phyloP scores from a whole-genome alignment of 1,284 basidiomycete genomes.

The Ceratobasidium theobromae region DNA sequence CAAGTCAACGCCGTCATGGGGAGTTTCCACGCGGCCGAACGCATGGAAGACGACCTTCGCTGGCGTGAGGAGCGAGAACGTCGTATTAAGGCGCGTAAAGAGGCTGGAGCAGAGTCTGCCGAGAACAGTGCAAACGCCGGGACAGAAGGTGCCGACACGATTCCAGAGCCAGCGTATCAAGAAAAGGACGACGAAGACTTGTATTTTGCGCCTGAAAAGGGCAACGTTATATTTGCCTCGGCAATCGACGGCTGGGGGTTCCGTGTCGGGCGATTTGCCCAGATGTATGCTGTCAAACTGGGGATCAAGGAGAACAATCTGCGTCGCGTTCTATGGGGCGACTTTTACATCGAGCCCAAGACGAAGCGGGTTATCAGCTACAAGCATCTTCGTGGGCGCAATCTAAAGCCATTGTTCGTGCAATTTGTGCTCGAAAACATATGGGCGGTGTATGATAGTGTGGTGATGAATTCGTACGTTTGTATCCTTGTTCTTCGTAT shows the following conservation, averaged over 20 bases:
- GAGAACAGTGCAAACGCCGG: constrained; percentile 48
- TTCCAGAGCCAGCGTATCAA: constrained; percentile 56
- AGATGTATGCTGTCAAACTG: constrained; percentile 89
- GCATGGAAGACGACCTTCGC: constrained; percentile 96
- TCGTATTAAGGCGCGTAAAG: constrained; percentile 72
- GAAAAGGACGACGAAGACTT: constrained; percentile 98
- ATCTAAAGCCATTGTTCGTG: constrained; percentile 95
- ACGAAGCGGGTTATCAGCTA: constrained; percentile 90
- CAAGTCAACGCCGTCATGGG: constrained; percentile 99
- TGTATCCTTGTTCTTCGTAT: not conserved
- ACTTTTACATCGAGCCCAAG: constrained; percentile 97
- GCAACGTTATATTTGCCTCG: constrained; percentile 96
- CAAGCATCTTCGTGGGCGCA: constrained; percentile 84
- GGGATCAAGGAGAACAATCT: constrained; percentile 89
- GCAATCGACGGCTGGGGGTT: constrained; percentile 99
- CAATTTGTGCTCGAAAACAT: constrained; percentile 98
- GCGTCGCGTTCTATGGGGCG: constrained; percentile 91
- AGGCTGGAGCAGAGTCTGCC: constrained; percentile 64
- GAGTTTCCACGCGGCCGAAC: constrained; percentile 88
- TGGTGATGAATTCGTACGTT: constrained; percentile 82
- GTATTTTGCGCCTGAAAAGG: constrained; percentile 94
- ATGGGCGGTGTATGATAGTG: constrained; percentile 94
- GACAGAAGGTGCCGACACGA: constrained; percentile 47
- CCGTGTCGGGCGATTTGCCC: constrained; percentile 89
- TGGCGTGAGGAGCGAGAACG: constrained; percentile 92